Conservation (phyloP, 306 rosid species). For the Begonia loranthoides region DNA sequence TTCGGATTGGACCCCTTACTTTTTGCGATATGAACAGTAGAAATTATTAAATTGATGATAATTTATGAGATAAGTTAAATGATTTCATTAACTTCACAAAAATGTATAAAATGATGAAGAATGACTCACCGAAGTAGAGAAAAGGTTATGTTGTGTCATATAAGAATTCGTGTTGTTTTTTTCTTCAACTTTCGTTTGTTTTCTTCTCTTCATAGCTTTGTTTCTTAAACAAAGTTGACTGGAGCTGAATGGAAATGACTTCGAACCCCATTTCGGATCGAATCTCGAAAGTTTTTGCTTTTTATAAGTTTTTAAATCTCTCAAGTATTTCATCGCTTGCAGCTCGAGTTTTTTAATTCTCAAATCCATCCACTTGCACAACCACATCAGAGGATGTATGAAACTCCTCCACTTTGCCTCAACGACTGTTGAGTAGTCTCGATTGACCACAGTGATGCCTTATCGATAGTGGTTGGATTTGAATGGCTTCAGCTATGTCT, state of each 20-base stretch:
- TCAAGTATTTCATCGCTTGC: conserved; percentile 39
- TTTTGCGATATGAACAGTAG: no score
- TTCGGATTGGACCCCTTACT: conserved; percentile 59
- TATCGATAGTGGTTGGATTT: no score
- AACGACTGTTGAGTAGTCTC: no score
- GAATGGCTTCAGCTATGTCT: no score
- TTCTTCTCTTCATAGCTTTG: conserved; percentile 58
- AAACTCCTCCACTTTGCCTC: conserved; percentile 77
- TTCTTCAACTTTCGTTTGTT: conserved; percentile 53
- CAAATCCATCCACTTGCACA: conserved; percentile 79
- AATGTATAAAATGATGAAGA: background rate
- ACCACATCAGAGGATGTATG: conserved; percentile 78
- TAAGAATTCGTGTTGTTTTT: conserved; percentile 30
- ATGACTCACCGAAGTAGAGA: conserved; percentile 62
- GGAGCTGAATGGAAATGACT: conserved; percentile 37
- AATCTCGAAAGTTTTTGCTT: conserved; percentile 22
- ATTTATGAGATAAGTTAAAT: no score
- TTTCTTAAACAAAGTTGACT: conserved; percentile 25
- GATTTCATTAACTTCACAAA: no score
- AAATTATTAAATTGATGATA: no score
- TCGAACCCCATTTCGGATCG: conserved; percentile 22
- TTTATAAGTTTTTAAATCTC: conserved; percentile 36
- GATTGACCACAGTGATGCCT: no score
- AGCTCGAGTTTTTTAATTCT: conserved; percentile 57
- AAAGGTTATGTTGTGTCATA: conserved; percentile 41